Evolutionary conservation across 805 yeast species (phyloP).

Genomic region (baker's yeast (Saccharomyces cerevisiae)): DNA sequence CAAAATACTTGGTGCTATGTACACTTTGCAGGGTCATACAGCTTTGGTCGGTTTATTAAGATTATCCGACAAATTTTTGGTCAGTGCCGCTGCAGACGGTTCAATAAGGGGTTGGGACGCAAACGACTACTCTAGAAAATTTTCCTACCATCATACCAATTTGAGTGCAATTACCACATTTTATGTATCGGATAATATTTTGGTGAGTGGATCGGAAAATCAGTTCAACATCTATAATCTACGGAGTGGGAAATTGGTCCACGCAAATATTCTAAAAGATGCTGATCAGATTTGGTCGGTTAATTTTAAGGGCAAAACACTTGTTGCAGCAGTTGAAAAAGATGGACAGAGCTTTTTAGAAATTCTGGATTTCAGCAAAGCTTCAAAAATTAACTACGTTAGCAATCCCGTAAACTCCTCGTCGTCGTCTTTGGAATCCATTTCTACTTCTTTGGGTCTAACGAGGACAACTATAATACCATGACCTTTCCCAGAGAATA

Average conservation of each 20-base stretch:
- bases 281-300: constrained; percentile 95
- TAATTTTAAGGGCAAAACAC: constrained; percentile 68
- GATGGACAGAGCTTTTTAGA: constrained; percentile 69
- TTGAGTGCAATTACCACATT: constrained; percentile 91
- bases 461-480: not conserved
- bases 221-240: constrained; percentile 86
- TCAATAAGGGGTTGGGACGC: constrained; percentile 93
- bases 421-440: not conserved
- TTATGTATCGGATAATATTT: constrained; percentile 73
- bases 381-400: not conserved
- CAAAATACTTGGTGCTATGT: constrained; percentile 32
- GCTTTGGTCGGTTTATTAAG: constrained; percentile 83
- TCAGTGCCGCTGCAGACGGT: constrained; percentile 94
- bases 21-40: constrained; percentile 77
- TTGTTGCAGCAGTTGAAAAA: constrained; percentile 86
- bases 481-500: not conserved
- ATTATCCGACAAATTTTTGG: constrained; percentile 64
- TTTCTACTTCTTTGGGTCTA: not conserved
- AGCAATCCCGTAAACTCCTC: not conserved
- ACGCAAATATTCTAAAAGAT: constrained; percentile 61
- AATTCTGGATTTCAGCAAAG: constrained; percentile 64
- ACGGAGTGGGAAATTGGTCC: constrained; percentile 62
- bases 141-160: constrained; percentile 63
- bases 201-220: constrained; percentile 83
- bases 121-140: constrained; percentile 53